Evolutionary conservation across 495 filamentous ascomycete species (phyloP).

Genomic region (Hypoxylon trugodes): DNA sequence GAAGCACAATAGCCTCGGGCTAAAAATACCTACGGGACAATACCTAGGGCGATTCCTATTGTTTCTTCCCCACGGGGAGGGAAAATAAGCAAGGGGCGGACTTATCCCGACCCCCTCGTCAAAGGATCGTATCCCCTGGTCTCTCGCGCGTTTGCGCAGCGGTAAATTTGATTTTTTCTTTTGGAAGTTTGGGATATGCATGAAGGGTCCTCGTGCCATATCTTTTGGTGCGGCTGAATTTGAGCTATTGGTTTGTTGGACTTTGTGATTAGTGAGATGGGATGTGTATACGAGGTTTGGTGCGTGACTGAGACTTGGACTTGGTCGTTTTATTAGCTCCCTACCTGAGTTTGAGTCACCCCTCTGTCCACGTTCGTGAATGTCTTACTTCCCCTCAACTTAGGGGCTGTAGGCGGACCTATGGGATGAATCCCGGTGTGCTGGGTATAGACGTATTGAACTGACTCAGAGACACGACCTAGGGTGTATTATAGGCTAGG

Average conservation of each 20-base stretch:
- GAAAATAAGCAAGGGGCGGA: too few relatives aligned
- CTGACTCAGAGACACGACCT: not conserved
- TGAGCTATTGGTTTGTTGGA: too few relatives aligned
- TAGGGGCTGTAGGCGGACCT: not conserved
- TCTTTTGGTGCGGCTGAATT: too few relatives aligned
- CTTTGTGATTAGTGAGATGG: too few relatives aligned
- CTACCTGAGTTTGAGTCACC: too few relatives aligned
- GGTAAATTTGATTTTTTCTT: not conserved
- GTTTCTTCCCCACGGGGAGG: too few relatives aligned
- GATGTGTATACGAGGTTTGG: too few relatives aligned
- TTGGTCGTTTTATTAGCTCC: too few relatives aligned
- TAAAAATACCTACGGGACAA: too few relatives aligned
- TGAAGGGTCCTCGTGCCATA: not conserved
- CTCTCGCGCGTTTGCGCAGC: not conserved
- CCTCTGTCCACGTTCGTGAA: not conserved
- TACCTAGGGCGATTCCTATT: too few relatives aligned
- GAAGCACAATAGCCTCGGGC: too few relatives aligned
- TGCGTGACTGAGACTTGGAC: too few relatives aligned
- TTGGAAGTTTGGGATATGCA: not conserved
- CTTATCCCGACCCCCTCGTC: not conserved
- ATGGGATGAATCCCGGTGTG: not conserved
- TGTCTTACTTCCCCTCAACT: not conserved
- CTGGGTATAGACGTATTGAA: not conserved
- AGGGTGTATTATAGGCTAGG: conserved; percentile 17
- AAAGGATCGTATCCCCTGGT: not conserved